Conservation (phyloP, 108 stramenopile species). For the Seminavis robusta region DNA sequence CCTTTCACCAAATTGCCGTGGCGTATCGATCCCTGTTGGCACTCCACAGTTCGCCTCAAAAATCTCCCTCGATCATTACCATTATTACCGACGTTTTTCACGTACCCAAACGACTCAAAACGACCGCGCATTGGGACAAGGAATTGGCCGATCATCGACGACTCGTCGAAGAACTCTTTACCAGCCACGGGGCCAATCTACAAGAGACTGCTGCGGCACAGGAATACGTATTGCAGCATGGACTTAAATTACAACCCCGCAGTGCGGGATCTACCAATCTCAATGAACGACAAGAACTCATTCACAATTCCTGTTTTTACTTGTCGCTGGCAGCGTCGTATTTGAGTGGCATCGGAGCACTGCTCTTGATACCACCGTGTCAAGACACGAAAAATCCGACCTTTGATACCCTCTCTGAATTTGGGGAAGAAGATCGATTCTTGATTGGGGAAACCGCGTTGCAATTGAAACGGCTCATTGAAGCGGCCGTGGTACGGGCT, state of each 20-base stretch:
- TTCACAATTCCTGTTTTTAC: constrained; percentile 61
- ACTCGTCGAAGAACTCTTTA: constrained; percentile 51
- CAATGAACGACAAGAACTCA: constrained; percentile 49
- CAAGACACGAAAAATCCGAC: constrained; percentile 1
- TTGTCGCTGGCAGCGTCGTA: constrained; percentile 50
- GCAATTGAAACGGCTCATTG: constrained; percentile 48
- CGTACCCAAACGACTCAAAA: constrained; percentile 7
- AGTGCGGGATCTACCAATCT: constrained; percentile 45
- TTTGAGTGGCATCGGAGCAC: constrained; percentile 51
- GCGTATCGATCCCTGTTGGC: constrained; percentile 26
- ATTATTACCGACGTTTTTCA: neutral
- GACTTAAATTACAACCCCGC: constrained; percentile 29
- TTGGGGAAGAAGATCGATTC: constrained; percentile 18
- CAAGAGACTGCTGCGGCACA: constrained; percentile 28
- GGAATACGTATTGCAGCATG: constrained; percentile 7
- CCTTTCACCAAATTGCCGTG: constrained; percentile 21
- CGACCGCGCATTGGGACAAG: constrained; percentile 50
- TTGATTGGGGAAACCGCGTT: constrained; percentile 43
- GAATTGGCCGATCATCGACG: constrained; percentile 50
- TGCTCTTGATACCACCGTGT: too few species aligned
- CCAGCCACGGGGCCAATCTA: constrained; percentile 41
- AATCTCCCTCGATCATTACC: neutral
- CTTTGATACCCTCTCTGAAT: constrained; percentile 6
- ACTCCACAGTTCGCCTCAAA: neutral
- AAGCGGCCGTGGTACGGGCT: constrained; percentile 52